Evolutionary conservation across 2,329 filamentous ascomycete species (phyloP).

Genomic region (Microsporum audouinii): DNA sequence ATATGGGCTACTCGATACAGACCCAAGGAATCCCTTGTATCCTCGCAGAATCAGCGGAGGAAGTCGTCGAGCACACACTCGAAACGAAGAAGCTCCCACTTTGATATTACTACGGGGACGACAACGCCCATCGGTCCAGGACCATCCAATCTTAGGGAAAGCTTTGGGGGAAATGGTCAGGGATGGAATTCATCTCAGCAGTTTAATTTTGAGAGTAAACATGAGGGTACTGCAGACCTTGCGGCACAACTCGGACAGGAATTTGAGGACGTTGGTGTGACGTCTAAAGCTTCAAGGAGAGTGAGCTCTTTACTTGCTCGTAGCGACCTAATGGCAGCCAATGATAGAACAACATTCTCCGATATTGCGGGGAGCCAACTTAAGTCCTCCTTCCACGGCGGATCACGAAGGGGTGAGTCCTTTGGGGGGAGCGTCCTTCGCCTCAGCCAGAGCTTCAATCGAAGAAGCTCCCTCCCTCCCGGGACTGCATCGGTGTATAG

Average conservation of each 20-base stretch:
- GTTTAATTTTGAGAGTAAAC: slow-evolving; percentile 41
- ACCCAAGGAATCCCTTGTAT: slow-evolving; percentile 48
- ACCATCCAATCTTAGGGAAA: slow-evolving; percentile 62
- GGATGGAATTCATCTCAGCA: slow-evolving; percentile 33
- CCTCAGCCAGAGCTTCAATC: slow-evolving; percentile 45
- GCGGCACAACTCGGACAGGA: slow-evolving; percentile 63
- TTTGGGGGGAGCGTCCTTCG: slow-evolving; percentile 57
- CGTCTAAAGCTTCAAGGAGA: slow-evolving; percentile 55
- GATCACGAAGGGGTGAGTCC: slow-evolving; percentile 58
- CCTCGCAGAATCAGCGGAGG: slow-evolving; percentile 23
- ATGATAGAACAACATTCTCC: slow-evolving; percentile 68
- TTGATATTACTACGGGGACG: slow-evolving; percentile 54
- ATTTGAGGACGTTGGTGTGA: slow-evolving; percentile 42
- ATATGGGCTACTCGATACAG: slow-evolving; percentile 77
- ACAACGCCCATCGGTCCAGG: slow-evolving; percentile 57
- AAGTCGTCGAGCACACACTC: slow-evolving; percentile 48
- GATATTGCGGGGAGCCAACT: slow-evolving; percentile 47
- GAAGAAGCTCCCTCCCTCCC: slow-evolving; percentile 46
- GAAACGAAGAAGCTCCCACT: slow-evolving; percentile 55
- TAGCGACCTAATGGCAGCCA: slow-evolving; percentile 73
- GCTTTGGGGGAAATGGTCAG: slow-evolving; percentile 50
- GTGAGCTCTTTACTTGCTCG: slow-evolving; percentile 86
- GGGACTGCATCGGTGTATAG: slow-evolving; percentile 38
- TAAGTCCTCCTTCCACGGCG: slow-evolving; percentile 30
- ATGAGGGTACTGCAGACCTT: slow-evolving; percentile 44